Conservation (phyloP, 2,329 filamentous ascomycete genomes). For the Fusarium tricinctum region DNA sequence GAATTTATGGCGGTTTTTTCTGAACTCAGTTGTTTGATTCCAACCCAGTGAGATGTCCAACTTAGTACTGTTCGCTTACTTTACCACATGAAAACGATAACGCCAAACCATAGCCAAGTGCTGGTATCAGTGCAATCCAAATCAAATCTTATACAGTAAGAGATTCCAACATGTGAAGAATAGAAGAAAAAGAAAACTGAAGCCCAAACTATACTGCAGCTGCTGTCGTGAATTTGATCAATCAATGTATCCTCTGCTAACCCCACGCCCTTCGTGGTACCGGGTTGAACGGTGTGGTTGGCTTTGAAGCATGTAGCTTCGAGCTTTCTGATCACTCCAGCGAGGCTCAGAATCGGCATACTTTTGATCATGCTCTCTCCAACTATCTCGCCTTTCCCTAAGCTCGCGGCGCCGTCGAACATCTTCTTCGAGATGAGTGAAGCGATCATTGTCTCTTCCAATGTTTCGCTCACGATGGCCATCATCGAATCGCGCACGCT, state of each 20-base stretch:
- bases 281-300: constrained; percentile 13
- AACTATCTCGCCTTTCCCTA: constrained; percentile 22
- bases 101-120: constrained; percentile 1
- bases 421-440: constrained; percentile 35
- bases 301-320: constrained; percentile 38
- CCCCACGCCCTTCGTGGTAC: constrained; percentile 5
- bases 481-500: constrained; percentile 34
- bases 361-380: constrained; percentile 1
- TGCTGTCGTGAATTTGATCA: background rate
- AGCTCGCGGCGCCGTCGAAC: constrained; percentile 27
- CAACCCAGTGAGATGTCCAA: background rate
- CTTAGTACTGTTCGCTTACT: background rate
- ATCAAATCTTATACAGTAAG: background rate
- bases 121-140: background rate
- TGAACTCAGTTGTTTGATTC: background rate
- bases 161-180: background rate
- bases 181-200: background rate
- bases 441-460: constrained; percentile 29
- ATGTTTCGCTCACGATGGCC: constrained; percentile 16
- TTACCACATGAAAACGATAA: background rate
- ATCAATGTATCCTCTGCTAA: constrained; percentile 3
- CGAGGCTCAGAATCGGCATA: constrained; percentile 21
- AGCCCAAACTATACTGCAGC: background rate
- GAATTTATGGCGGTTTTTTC: background rate
- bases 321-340: constrained; percentile 38